Evolutionary conservation across 345 rosid genomes (phyloP), one percentile per base, ranked within the genome.

Genomic region (Boechera retrofracta): DNA sequence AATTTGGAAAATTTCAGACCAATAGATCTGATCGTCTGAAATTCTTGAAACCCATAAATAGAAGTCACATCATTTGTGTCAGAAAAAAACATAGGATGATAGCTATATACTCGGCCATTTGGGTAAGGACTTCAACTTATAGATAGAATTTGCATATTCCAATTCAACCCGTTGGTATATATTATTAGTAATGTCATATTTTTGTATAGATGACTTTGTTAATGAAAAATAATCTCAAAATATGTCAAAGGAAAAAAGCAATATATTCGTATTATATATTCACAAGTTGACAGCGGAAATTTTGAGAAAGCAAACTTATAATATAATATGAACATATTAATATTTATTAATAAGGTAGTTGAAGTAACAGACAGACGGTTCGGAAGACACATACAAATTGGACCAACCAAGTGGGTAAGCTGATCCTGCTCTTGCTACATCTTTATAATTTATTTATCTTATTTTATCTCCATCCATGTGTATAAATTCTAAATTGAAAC

Each of bases 341-440:
- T 52, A 35, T 54, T 24, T 64, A 63, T 60, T 47, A 33, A 77
- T 28, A 57, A 72, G 41, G 77, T 48, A 72, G 81, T 64, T 65
- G 72, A 52, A 64, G 77, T 71, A 77, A 71, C 77, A 71, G 72
- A 77, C 67, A 58, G 26, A 66, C 76, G 76, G 81, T 77, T 77
- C 16, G 72, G 67, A 59, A 58, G 68, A 77, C 55, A 39, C 54
- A 72, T 57, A 64, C 67, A 65, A 48, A 57, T 29, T 49, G 73
- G 77, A 77, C 77, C 76, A 77, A 71, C 72, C 77, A 65, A 64
- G 77, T 71, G 47, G 76, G 76, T 77, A 47, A 77, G 53, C 72
- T 71, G 60, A 71, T 64, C 61, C 31, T 64, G 0, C 11, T 77
- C 39, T 62, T 53, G 31, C 38, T 53, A 75, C 53, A 56, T 48